A percentile compares a stretch with the other conserved stretches of the same genome.
Conservation (phyloP, 345 rosid genomes). For the Noccaea bulbosa region DNA sequence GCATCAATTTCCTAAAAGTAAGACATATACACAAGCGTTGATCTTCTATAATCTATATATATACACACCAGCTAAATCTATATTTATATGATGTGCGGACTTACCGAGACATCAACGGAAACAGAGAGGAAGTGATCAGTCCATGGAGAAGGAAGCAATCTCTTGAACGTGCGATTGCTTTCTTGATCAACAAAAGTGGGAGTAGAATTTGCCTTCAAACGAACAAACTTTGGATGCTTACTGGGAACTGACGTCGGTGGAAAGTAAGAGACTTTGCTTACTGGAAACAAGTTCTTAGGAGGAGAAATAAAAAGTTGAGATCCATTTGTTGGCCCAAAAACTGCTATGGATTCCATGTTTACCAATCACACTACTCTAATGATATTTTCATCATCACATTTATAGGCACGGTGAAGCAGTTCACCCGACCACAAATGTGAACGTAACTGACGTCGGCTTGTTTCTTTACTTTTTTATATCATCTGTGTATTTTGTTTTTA, state of each 20-base stretch:
- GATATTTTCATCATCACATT: not conserved
- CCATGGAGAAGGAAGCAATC: no score
- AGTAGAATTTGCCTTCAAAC: not conserved
- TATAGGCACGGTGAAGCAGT: not conserved
- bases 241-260: not conserved
- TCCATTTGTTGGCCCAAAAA: not conserved
- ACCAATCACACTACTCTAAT: not conserved
- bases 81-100: no score
- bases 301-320: conserved; percentile 1
- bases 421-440: no score
- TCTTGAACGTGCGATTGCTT: no score
- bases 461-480: no score
- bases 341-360: conserved; percentile 2
- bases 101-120: no score
- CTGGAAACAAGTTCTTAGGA: not conserved
- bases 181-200: not conserved
- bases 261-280: not conserved
- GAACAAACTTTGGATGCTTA: not conserved
- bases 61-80: no score
- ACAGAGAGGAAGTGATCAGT: no score
- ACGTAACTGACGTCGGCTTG: no score
- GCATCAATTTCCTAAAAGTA: conserved; percentile 17
- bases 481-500: no score
- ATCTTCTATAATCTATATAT: not conserved
- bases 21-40: not conserved